phyloP scores from a whole-genome alignment of 768 basidiomycete species.

The Collybia sordida region DNA sequence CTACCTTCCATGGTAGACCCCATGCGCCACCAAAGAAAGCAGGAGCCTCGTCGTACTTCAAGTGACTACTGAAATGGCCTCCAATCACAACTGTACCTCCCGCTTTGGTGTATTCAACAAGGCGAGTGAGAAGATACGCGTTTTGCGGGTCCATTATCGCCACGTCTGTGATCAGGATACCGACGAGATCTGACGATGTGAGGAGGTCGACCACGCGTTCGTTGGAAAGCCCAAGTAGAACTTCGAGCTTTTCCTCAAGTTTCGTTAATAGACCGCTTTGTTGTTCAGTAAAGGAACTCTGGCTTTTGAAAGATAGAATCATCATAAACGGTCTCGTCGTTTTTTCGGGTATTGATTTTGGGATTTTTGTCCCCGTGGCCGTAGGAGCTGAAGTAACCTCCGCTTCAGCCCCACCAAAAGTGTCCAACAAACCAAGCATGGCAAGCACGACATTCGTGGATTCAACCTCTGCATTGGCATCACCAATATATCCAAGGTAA shows the following conservation, averaged over 20 bases:
- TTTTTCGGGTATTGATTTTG: not conserved
- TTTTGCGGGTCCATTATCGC: conserved; percentile 18
- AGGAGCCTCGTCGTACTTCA: conserved; percentile 13
- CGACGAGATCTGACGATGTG: conserved; percentile 22
- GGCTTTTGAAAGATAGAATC: conserved; percentile 15
- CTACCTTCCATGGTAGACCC: conserved; percentile 17
- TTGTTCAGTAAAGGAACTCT: conserved; percentile 11
- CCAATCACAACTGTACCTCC: conserved; percentile 30
- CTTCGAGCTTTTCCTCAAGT: conserved; percentile 15
- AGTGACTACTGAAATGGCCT: conserved; percentile 21
- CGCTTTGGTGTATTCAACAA: conserved; percentile 23
- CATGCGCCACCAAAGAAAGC: conserved; percentile 19
- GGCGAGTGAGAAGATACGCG: conserved; percentile 16
- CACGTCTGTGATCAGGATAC: conserved; percentile 27
- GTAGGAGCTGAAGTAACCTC: not conserved
- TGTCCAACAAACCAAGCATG: conserved; percentile 35
- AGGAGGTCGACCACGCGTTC: conserved; percentile 21
- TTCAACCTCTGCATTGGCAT: conserved; percentile 38
- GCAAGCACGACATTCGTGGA: conserved; percentile 34
- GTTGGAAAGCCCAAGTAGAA: conserved; percentile 20
- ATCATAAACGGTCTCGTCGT: conserved; percentile 15
- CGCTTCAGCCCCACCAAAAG: not conserved
- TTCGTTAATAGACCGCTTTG: conserved; percentile 15
- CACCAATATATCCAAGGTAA: conserved; percentile 38
- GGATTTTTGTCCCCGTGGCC: not conserved